phyloP scores from a whole-genome alignment of 2,329 filamentous ascomycete species.

The Acrodontium crateriforme region DNA sequence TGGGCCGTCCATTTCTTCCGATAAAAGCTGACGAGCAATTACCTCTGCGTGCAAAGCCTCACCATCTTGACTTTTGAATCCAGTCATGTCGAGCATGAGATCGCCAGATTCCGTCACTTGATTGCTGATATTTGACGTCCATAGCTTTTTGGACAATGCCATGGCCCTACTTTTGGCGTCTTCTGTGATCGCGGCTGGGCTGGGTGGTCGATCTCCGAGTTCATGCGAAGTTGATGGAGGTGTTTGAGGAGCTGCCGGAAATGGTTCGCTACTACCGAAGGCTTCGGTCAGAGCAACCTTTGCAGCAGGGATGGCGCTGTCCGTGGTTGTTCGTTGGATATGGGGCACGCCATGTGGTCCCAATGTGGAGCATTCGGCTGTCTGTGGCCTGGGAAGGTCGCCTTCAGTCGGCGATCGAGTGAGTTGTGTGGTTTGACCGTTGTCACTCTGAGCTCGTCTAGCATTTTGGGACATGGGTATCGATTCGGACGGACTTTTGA shows the following conservation, averaged over 20 bases:
- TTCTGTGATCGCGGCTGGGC: conserved; percentile 54
- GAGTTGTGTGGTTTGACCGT: conserved; percentile 31
- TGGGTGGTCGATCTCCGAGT: conserved; percentile 45
- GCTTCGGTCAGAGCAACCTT: conserved; percentile 25
- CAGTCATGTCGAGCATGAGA: conserved; percentile 95
- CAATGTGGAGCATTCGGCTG: conserved; percentile 1
- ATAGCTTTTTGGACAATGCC: conserved; percentile 73
- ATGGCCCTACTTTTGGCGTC: conserved; percentile 76
- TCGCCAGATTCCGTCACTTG: conserved; percentile 87
- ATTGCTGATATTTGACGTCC: conserved; percentile 80
- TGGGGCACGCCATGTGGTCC: conserved; percentile 6
- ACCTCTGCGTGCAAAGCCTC: conserved; percentile 84
- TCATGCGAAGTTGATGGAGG: conserved; percentile 11
- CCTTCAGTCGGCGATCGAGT: conserved; percentile 5
- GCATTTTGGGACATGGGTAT: conserved; percentile 6
- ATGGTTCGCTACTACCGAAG: conserved; percentile 15
- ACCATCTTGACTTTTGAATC: conserved; percentile 87
- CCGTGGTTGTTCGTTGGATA: conserved; percentile 38
- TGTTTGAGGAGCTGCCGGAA: conserved; percentile 6
- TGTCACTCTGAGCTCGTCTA: conserved; percentile 31
- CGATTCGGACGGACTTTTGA: conserved; percentile 16
- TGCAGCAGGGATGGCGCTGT: conserved; percentile 36
- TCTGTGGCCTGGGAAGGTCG: conserved; percentile 1
- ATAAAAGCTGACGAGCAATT: conserved; percentile 81
- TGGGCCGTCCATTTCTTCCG: conserved; percentile 84